Conservation (phyloP, 331 rosid species). For the Spiraea crenata region DNA sequence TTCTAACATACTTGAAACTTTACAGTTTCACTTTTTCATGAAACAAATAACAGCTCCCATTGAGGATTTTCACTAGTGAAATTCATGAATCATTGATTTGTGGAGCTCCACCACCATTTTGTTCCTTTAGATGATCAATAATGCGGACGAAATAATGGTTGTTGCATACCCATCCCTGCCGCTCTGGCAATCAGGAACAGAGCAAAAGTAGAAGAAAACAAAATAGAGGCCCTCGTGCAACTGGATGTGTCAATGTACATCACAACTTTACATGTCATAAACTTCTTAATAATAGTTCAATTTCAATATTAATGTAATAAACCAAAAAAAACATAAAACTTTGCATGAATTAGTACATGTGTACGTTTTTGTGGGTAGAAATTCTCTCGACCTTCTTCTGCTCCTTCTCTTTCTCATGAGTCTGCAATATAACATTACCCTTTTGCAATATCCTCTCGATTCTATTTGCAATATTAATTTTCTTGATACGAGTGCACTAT, state of each 20-base stretch:
- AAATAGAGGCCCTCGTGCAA: slow-evolving; percentile 98
- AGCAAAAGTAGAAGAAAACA: slow-evolving; percentile 53
- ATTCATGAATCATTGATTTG: too few relatives aligned
- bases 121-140: slow-evolving; percentile 27
- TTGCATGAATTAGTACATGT: slow-evolving; percentile 24
- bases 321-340: slow-evolving; percentile 11
- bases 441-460: too few relatives aligned
- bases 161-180: slow-evolving; percentile 30
- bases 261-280: slow-evolving; percentile 25
- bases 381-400: slow-evolving; percentile 37
- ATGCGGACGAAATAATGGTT: slow-evolving; percentile 35
- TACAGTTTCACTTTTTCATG: neutral
- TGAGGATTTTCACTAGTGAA: too few relatives aligned
- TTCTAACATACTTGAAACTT: too few relatives aligned
- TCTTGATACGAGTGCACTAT: too few relatives aligned
- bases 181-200: slow-evolving; percentile 28
- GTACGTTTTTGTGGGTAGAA: slow-evolving; percentile 58
- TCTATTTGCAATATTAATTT: too few relatives aligned
- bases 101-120: too few relatives aligned
- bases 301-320: slow-evolving; percentile 9
- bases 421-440: too few relatives aligned
- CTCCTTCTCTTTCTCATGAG: slow-evolving; percentile 7
- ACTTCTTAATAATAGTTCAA: neutral
- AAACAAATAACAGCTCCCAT: too few relatives aligned
- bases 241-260: slow-evolving; percentile 52